Evolutionary conservation across 2,329 filamentous ascomycete species (phyloP).

Genomic region (Oidium heveae): DNA sequence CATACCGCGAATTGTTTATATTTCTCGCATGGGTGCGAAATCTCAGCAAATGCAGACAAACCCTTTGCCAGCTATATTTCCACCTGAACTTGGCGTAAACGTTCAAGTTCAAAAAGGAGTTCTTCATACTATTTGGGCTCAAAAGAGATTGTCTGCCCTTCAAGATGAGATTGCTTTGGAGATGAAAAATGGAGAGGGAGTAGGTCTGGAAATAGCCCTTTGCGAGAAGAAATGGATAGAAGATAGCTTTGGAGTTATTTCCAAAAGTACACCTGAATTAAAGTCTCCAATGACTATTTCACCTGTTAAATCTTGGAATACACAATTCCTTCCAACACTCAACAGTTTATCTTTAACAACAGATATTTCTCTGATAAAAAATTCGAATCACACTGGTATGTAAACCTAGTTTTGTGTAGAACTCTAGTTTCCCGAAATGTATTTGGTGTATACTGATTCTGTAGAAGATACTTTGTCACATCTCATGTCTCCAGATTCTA

Average conservation of each 20-base stretch:
- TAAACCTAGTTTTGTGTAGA: not conserved
- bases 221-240: conserved; percentile 73
- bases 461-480: conserved; percentile 6
- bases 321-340: conserved; percentile 49
- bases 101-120: conserved; percentile 55
- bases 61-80: conserved; percentile 68
- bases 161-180: conserved; percentile 55
- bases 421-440: not conserved
- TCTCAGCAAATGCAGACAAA: conserved; percentile 36
- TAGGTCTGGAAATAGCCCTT: conserved; percentile 61
- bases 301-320: conserved; percentile 21
- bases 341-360: conserved; percentile 58
- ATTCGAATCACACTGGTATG: conserved; percentile 31
- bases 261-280: conserved; percentile 10
- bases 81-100: conserved; percentile 44
- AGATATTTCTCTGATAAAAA: conserved; percentile 23
- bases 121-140: conserved; percentile 67
- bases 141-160: conserved; percentile 50
- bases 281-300: conserved; percentile 19
- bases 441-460: not conserved
- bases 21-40: conserved; percentile 21
- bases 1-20: conserved; percentile 46
- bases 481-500: conserved; percentile 31
- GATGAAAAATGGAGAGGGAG: conserved; percentile 53
- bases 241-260: conserved; percentile 33